Evolutionary conservation across 129 eudicot species (phyloP).

Genomic region (Sambucus nigra): DNA sequence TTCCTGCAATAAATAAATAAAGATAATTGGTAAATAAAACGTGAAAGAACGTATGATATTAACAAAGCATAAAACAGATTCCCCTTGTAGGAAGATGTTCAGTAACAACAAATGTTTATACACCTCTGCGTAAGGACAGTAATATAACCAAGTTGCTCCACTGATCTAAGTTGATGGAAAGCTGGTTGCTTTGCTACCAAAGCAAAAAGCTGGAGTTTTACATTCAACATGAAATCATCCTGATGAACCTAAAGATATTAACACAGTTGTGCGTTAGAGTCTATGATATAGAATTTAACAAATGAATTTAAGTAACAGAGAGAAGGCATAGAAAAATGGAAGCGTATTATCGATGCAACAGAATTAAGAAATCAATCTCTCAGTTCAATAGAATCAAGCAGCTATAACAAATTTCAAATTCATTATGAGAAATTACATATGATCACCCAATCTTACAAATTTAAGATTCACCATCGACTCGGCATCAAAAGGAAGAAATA

Average conservation of each 20-base stretch:
- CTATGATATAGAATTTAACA: neutral
- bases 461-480: no score
- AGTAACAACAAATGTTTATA: neutral
- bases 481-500: no score
- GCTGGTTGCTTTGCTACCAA: slow-evolving; percentile 95
- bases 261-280: neutral
- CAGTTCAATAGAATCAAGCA: no score
- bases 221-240: slow-evolving; percentile 73
- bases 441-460: no score
- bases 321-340: no score
- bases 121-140: slow-evolving; percentile 79
- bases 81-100: neutral
- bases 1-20: slow-evolving; percentile 36
- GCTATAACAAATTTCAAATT: no score
- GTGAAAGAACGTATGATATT: neutral
- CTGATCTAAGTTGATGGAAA: slow-evolving; percentile 96
- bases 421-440: no score
- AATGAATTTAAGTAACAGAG: neutral
- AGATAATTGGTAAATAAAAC: neutral
- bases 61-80: neutral
- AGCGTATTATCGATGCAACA: no score
- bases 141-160: slow-evolving; percentile 98
- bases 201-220: slow-evolving; percentile 81
- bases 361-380: no score
- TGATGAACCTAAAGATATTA: slow-evolving; percentile 58